Evolutionary conservation across 306 rosid species (phyloP), one percentile per base, ranked within the genome.

Genomic region (Rosa rugosa): DNA sequence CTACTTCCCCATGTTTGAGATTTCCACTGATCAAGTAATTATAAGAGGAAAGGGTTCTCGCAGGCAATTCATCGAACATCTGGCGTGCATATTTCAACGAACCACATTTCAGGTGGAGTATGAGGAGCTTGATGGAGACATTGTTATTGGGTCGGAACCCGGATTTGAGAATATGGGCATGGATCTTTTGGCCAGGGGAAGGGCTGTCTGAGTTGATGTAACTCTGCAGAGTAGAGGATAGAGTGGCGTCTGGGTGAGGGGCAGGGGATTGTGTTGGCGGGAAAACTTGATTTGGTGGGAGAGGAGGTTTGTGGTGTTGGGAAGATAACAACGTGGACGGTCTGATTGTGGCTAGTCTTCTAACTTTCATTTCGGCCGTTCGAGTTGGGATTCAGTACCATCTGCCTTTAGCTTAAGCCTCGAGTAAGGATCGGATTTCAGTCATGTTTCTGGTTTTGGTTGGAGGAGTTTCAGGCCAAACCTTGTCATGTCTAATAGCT

Each of bases 11-110:
- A 25, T 79, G 86, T 78, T 87, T 95, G 50, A 92, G 69, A 47
- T 95, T 87, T 38, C 91, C 98, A 27, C 88, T 66, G 51, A 92
- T 90, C 88, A 95, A 75, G 60, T 92, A 95, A 69, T 95, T 92
- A 84, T 91, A 92, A 60, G 97, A 87, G 17, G 98, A 91, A 34
- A 93, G 89, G 36, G 92, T 88, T 83, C 47, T 80, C 18, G 73
- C 79, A 12, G 80, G 85, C 92, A 91, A 80, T 79, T 38, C 93
- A 60, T 91, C 98, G 67, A 95, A 95, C 92, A 89, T 41, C 38
- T 91, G 88, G 83, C 91, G 94, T 72, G 98, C 98, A 66, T 84
- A 92, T 59, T 64, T 84, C 73, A 91, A 67, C 18, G 77, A 90
- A 56, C 81, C 83, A 23, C 91, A 88, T 90, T 93, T 95, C 3